Conservation (phyloP, 345 rosid genomes). For the Bruguiera sexangula region DNA sequence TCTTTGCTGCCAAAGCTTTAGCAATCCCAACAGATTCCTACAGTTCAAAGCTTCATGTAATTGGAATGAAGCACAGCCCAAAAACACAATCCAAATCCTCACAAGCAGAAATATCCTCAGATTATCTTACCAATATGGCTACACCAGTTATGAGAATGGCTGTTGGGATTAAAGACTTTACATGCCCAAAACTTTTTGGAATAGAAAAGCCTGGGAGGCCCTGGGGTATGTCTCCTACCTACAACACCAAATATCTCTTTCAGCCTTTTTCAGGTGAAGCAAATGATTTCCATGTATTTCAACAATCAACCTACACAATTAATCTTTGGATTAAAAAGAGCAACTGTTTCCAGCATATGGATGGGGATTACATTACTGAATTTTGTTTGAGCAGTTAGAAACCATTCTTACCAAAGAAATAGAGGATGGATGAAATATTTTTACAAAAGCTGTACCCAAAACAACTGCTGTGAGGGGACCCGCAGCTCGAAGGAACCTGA, state of each 20-base stretch:
- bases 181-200: slow-evolving; percentile 65
- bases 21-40: slow-evolving; percentile 99
- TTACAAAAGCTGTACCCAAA: slow-evolving; percentile 76
- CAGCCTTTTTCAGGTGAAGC: not conserved
- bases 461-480: slow-evolving; percentile 94
- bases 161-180: slow-evolving; percentile 79
- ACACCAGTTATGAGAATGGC: slow-evolving; percentile 95
- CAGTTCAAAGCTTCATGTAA: slow-evolving; percentile 17
- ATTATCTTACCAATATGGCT: slow-evolving; percentile 84
- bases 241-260: slow-evolving; percentile 26
- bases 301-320: not conserved
- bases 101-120: slow-evolving; percentile 13
- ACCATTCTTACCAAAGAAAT: slow-evolving; percentile 71
- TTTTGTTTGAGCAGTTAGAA: slow-evolving; percentile 2
- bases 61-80: slow-evolving; percentile 13
- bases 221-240: slow-evolving; percentile 98
- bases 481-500: slow-evolving; percentile 80
- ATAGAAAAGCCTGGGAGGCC: slow-evolving; percentile 91
- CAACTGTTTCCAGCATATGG: too few species aligned
- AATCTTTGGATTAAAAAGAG: not conserved
- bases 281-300: not conserved
- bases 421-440: slow-evolving; percentile 74
- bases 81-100: slow-evolving; percentile 6
- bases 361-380: not conserved
- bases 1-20: slow-evolving; percentile 97